Base-by-base conservation (phyloP, 116 monocot species). In the Dioscorea cayenensis region DNA sequence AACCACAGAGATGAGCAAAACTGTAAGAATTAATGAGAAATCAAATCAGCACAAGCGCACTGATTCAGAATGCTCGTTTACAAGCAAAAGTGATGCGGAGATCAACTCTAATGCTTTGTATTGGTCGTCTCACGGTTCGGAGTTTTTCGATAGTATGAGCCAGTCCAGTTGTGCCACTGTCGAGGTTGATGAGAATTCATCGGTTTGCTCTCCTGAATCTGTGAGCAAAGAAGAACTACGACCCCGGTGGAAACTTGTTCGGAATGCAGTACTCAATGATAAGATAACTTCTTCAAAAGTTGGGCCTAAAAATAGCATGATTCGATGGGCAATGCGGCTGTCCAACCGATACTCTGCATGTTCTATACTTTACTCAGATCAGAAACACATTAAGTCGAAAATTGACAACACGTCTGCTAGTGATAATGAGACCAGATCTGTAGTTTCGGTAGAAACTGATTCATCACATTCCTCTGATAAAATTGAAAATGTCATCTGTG, bases 251-350 rank as follows among this genome's bases (percentile, higher is more conserved):
- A 78, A 86, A 14, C 75, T 88, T 10, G 63, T 86, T 11, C 37
- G 68, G 43, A 79, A 62, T 60, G 67, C 74, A n/a, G 29, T 79
- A 25, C 10, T 77, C 11, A 14, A 51, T 22, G 48, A 80, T 16
- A 51, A 64, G 28, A 75, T 43, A 49, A 37, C 28, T 63, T 16
- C n/a, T 55, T 7, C 23, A 10, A 6, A 29, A 32, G 84, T 83
- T 12, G 79, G 66, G 49, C 81, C 91, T 4, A 83, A 78, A 50
- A 28, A 67, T 0, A 84, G 84, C 4, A 78, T 84, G 20, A 81
- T 86, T 60, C 81, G 76, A 28, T 84, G 90, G 78, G 87, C 83
- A 66, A 74, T 86, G 85, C 83, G 78, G 66, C 80, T 85, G 21
- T 83, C 92, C 1, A 71, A 63, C 69, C 73, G 83, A 58, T 73